Conservation (phyloP, 2,329 filamentous ascomycete genomes). For the Daldinia sp. region DNA sequence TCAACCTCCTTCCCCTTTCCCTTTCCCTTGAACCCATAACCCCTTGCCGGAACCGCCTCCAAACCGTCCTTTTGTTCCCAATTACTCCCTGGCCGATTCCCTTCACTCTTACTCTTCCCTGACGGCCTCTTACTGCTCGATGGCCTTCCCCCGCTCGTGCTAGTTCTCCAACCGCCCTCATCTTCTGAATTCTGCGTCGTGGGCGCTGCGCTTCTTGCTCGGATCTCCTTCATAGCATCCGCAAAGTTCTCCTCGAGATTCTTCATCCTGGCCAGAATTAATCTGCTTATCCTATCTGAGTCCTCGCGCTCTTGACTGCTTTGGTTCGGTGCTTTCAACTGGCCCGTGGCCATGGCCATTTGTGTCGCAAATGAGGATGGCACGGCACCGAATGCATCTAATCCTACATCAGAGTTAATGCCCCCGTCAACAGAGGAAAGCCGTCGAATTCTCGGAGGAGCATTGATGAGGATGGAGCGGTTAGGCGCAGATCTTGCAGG, state of each 20-base stretch:
- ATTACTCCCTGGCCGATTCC: constrained; percentile 57
- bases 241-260: constrained; percentile 91
- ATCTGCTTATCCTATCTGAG: constrained; percentile 78
- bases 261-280: constrained; percentile 92
- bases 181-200: constrained; percentile 66
- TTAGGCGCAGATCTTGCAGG: constrained; percentile 68
- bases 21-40: constrained; percentile 58
- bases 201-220: constrained; percentile 65
- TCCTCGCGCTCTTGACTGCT: constrained; percentile 54
- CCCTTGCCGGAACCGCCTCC: constrained; percentile 36
- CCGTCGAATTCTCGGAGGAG: constrained; percentile 61
- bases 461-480: constrained; percentile 65
- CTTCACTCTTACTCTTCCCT: constrained; percentile 19
- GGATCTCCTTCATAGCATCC: constrained; percentile 86
- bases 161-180: constrained; percentile 52
- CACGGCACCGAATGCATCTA: constrained; percentile 70
- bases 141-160: constrained; percentile 25
- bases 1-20: constrained; percentile 63
- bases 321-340: constrained; percentile 60
- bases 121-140: constrained; percentile 20
- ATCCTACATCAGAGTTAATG: constrained; percentile 77
- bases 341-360: constrained; percentile 78
- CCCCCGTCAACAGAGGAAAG: constrained; percentile 78
- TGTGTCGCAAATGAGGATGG: constrained; percentile 85
- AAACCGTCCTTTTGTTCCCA: constrained; percentile 55